Evolutionary conservation across 1,139 yeast genomes (phyloP), one percentile per base, ranked within the genome.

Genomic region (Lodderomyces orthopsilosis): DNA sequence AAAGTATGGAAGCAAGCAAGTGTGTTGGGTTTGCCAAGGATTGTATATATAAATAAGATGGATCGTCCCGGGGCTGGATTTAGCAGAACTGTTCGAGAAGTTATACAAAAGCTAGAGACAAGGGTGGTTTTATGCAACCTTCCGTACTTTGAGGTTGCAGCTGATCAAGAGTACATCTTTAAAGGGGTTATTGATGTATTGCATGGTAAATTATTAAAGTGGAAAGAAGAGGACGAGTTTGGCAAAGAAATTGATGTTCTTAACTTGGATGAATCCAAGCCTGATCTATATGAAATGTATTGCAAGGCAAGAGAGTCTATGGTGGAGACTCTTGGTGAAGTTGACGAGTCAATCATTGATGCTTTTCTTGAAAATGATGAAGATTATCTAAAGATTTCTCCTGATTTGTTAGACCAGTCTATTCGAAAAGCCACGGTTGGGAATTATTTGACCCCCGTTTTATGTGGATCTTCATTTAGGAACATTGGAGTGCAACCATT

Each of bases 11-110:
- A 77, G 53, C 96, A 91, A 61, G 93, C 97, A 1, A 70, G 69
- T 34, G 77, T 75, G 22, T 70, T 87, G 48, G 64, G 64, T 2
- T 79, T 87, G 42, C 98, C 98, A 0, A 77, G 80, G 43, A 67
- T 93, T 13, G 82, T 90, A 7, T 94, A 82, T 58, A 78, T 93
- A 33, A 93, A 93, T 62, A 93, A 93, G 61, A 91, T 93, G 98
- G 99, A 93, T 65, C 75, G 98, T 46, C 85, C 83, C 14, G 98
- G 98, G 12, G 96, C 98, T 0, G 97, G 97, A 0, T 93, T 82
- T 59, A 85, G 96, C 47, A 72, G 96, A 47, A 87, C 97, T 0
- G 95, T 90, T 4, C 80, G 81, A 52, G 98, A 93, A 54, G 77
- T 93, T 21, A 85, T 88, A n/a, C 68, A 81, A 19, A 87, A 87